Evolutionary conservation across 768 basidiomycete genomes (phyloP).

Genomic region (Pleurotus ostreatus): DNA sequence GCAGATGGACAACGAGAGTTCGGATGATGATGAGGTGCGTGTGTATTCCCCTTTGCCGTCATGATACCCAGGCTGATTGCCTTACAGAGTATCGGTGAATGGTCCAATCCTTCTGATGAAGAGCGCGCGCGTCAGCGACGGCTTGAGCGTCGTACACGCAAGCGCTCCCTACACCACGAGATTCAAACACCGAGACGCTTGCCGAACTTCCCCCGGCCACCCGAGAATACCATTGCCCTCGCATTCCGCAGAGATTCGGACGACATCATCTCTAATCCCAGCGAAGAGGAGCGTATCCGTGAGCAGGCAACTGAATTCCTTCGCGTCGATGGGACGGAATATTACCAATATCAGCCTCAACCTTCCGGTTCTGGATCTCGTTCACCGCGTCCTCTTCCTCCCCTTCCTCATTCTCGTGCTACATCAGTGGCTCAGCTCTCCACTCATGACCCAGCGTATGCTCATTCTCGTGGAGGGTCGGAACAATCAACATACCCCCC

Average conservation of each 20-base stretch:
- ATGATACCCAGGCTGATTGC: constrained; percentile 7
- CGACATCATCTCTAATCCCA: constrained; percentile 83
- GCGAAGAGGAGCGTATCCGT: constrained; percentile 60
- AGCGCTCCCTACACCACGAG: constrained; percentile 40
- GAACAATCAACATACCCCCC: constrained; percentile 24
- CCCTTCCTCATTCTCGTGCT: constrained; percentile 61
- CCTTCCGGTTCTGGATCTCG: constrained; percentile 38
- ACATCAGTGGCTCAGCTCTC: constrained; percentile 56
- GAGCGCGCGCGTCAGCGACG: constrained; percentile 73
- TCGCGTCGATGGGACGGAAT: constrained; percentile 36
- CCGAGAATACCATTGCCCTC: constrained; percentile 44
- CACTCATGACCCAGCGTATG: constrained; percentile 53
- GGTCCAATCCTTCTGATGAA: constrained; percentile 89
- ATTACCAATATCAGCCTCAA: constrained; percentile 34
- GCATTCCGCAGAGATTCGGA: constrained; percentile 41
- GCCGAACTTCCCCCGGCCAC: constrained; percentile 79
- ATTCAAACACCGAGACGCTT: constrained; percentile 65
- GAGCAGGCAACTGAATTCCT: constrained; percentile 36
- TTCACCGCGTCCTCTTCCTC: constrained; percentile 48
- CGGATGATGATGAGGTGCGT: constrained; percentile 72
- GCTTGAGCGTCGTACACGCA: constrained; percentile 54
- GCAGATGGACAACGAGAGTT: constrained; percentile 40
- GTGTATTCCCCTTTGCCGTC: constrained; percentile 11
- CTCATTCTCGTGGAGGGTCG: constrained; percentile 59
- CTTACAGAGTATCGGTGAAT: constrained; percentile 77